Evolutionary conservation across 345 rosid species (phyloP).

Genomic region (Populus euphratica): DNA sequence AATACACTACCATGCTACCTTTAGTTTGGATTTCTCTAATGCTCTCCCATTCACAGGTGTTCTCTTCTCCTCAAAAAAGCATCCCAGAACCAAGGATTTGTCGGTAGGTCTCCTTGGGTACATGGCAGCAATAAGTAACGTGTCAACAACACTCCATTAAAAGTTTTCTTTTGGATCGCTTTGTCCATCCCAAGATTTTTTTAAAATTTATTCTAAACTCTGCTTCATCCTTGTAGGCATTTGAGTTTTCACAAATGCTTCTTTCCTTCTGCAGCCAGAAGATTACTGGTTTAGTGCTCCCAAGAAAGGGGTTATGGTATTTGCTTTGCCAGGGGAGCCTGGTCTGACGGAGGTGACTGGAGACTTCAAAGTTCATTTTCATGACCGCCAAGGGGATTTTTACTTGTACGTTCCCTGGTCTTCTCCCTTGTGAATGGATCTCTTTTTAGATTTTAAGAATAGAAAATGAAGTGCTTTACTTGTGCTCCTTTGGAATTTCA

Average conservation of each 20-base stretch:
- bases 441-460: constrained; percentile 2
- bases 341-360: constrained; percentile 77
- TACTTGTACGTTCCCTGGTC: constrained; percentile 54
- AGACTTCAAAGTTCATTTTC: constrained; percentile 87
- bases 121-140: neutral
- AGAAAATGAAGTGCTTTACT: neutral
- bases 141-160: neutral
- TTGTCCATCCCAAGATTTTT: neutral
- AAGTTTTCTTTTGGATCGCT: neutral
- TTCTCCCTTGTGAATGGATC: neutral
- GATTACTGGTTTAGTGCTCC: constrained; percentile 91
- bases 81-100: constrained; percentile 67
- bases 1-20: neutral
- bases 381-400: constrained; percentile 89
- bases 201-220: neutral
- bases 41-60: constrained; percentile 41
- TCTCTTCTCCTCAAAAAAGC: constrained; percentile 76
- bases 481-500: constrained; percentile 23
- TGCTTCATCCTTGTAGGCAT: neutral
- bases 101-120: constrained; percentile 39
- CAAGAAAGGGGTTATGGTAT: constrained; percentile 81
- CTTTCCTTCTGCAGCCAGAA: constrained; percentile 57
- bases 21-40: neutral
- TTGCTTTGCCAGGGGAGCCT: constrained; percentile 93
- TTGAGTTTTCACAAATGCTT: neutral